These are phyloP conservation scores for Botrytis tulipae DNA, from an alignment of 2,329 filamentous ascomycete genomes.

Conservation along the genomic window DNA sequence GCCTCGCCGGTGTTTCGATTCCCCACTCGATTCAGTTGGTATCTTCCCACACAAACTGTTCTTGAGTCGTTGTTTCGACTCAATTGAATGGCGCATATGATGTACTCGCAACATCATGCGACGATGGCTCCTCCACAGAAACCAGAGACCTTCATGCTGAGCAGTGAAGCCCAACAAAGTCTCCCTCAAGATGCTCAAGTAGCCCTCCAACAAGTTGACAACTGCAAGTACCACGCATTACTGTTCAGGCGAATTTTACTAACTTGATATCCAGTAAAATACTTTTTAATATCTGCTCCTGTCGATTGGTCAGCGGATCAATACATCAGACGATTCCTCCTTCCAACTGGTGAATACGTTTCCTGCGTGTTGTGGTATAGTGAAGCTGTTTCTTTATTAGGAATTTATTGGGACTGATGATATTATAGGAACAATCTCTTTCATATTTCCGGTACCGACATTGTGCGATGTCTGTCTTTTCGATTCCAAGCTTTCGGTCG, in stretches of 20 bases:
- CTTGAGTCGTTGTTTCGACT: conserved; percentile 33
- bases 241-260: conserved; percentile 19
- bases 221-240: conserved; percentile 61
- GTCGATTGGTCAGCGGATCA: conserved; percentile 97
- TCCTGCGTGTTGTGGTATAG: conserved; percentile 89
- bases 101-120: conserved; percentile 77
- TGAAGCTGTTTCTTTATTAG: conserved; percentile 24
- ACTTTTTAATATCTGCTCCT: conserved; percentile 97
- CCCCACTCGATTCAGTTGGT: conserved; percentile 24
- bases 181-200: conserved; percentile 95
- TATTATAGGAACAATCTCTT: conserved; percentile 86
- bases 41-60: conserved; percentile 26
- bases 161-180: conserved; percentile 93
- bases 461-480: conserved; percentile 96
- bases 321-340: conserved; percentile 90
- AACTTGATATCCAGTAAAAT: conserved; percentile 70
- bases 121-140: conserved; percentile 91
- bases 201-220: conserved; percentile 96
- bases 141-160: conserved; percentile 98
- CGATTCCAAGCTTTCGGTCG: conserved; percentile 97
- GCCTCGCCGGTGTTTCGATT: conserved; percentile 35
- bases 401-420: conserved; percentile 33
- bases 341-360: conserved; percentile 97
- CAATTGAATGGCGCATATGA: conserved; percentile 45
- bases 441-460: conserved; percentile 98